Evolutionary conservation across 495 filamentous ascomycete species (phyloP), one percentile per base, ranked within the genome.

Genomic region (Aspergillus panamensis): DNA sequence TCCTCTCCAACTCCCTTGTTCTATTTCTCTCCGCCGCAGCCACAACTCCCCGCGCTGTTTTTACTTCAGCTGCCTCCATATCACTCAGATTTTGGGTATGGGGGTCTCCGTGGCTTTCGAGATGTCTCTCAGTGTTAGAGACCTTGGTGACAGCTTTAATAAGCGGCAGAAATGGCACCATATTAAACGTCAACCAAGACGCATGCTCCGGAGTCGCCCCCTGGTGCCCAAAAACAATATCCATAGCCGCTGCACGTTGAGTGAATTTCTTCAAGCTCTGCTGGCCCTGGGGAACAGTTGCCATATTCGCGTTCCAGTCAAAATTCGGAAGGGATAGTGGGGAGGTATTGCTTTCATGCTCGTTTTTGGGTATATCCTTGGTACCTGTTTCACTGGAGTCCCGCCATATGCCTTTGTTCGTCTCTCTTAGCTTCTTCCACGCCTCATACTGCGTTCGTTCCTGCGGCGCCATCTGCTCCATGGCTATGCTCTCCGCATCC

Each of bases 181-280:
- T 58, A 42, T 69, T 60, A 31, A 35, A 62, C 3, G 60, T 63
- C 14, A 71, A 51, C 66, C 69, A 73, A 2, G 56, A 39, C 9
- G 69, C 71, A 62, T 73, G 53, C 51, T 71, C 66, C 0, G 67
- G 62, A 1, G 60, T 63, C 20, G 67, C 62, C 9, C 62, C 64
- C 39, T 61, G 35, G 13, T 62, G 58, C 5, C 52, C 39, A 63
- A 65, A 71, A 45, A 71, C 48, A 6, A 67, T 48, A 53, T 71
- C 62, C 65, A 73, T 73, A 12, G 67, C 71, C 14, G 39, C 60
- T 10, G 67, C 67, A n/a, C 67, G 64, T 30, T 66, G 55, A 3
- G 54, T 32, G 31, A 68, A 68, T 12, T 53, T 67, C 40, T 62
- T 66, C n/a, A 60, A 25, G 29, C 60, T 62, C 12, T 61, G 45